Evolutionary conservation across 2,329 filamentous ascomycete species (phyloP).

Genomic region (Colletotrichum plurivorum): DNA sequence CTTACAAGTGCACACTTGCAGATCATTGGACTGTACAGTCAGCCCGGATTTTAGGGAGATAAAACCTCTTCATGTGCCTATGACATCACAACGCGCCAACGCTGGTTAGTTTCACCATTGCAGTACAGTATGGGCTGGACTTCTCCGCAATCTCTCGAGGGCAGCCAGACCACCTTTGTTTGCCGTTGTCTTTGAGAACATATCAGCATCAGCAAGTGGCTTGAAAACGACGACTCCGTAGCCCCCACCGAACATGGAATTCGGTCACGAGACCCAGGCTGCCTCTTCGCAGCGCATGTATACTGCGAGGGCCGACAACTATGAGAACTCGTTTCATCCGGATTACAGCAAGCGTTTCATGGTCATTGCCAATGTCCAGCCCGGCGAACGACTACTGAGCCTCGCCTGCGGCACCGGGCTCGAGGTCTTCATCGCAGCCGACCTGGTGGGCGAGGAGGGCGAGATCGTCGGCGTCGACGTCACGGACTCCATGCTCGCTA

Average conservation of each 20-base stretch:
- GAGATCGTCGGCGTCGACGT: constrained; percentile 50
- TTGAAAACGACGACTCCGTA: not conserved
- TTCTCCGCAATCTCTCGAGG: no score
- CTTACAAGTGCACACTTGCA: no score
- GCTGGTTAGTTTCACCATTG: no score
- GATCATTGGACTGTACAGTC: no score
- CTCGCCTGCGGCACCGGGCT: constrained; percentile 54
- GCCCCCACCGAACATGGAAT: constrained; percentile 16
- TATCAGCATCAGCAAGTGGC: not conserved
- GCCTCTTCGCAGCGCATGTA: constrained; percentile 50
- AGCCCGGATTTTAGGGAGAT: no score
- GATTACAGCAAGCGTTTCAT: constrained; percentile 50
- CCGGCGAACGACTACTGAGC: constrained; percentile 48
- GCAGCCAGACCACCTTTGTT: not conserved
- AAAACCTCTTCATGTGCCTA: no score
- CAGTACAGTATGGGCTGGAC: no score
- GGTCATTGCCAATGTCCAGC: constrained; percentile 42
- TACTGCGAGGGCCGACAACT: constrained; percentile 46
- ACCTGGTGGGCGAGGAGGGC: constrained; percentile 45
- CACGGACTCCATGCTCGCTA: constrained; percentile 49
- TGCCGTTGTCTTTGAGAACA: not conserved
- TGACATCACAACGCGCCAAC: no score
- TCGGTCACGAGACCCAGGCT: constrained; percentile 41
- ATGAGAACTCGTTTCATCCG: constrained; percentile 53
- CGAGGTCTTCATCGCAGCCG: constrained; percentile 48